These are phyloP conservation scores for Aspergillus niger DNA, from an alignment of 2,329 filamentous ascomycete species.

Conservation along the genomic window DNA sequence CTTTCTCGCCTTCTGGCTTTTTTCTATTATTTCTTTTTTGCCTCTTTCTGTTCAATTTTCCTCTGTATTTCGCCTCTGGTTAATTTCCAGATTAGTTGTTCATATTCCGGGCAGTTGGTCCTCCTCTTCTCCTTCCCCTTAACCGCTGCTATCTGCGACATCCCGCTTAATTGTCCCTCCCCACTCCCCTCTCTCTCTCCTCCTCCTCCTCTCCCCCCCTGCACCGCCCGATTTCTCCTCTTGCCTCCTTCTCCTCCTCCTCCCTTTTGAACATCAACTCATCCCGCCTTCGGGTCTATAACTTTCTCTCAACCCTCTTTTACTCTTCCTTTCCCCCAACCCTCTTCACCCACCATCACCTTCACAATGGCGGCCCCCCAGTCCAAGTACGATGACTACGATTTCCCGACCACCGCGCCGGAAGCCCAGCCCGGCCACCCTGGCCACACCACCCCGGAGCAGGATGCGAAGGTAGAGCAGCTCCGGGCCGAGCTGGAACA, in stretches of 20 bases:
- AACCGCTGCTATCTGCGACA: not conserved
- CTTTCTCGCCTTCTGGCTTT: slow-evolving; percentile 3
- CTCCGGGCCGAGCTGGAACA: slow-evolving; percentile 82
- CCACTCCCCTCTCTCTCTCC: slow-evolving; percentile 23
- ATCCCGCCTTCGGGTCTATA: slow-evolving; percentile 1
- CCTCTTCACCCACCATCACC: slow-evolving; percentile 10
- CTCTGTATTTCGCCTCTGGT: not conserved
- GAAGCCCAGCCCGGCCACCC: slow-evolving; percentile 75
- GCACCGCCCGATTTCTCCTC: slow-evolving; percentile 20
- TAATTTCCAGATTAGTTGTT: not conserved
- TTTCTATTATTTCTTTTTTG: not conserved
- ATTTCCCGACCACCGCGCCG: slow-evolving; percentile 80
- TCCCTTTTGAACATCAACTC: slow-evolving; percentile 5
- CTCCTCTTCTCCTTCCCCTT: slow-evolving; percentile 5
- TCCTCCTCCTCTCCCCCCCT: slow-evolving; percentile 21
- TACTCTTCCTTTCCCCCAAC: slow-evolving; percentile 6
- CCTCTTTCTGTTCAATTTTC: slow-evolving; percentile 3
- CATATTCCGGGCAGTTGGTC: not conserved
- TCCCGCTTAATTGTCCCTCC: slow-evolving; percentile 16
- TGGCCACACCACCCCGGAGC: slow-evolving; percentile 79
- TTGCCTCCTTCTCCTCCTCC: slow-evolving; percentile 1
- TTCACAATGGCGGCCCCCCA: slow-evolving; percentile 56
- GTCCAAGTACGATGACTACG: slow-evolving; percentile 94
- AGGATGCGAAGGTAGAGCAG: slow-evolving; percentile 88
- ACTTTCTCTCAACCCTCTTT: slow-evolving; percentile 11